phyloP scores from a whole-genome alignment of 257 asterid species.

The Nicotiana benthamiana region DNA sequence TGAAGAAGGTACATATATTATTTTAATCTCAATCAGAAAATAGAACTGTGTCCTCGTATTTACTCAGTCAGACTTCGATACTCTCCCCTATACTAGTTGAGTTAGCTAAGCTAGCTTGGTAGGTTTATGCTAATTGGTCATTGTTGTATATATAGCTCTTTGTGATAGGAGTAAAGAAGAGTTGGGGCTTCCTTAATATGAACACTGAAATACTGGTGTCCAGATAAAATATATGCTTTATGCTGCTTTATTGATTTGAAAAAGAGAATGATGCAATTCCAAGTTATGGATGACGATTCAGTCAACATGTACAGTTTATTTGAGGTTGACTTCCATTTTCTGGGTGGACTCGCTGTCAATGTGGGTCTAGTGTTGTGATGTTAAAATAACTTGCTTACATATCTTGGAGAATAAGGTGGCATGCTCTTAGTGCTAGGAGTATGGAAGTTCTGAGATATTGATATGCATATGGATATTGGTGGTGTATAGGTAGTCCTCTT shows the following conservation, averaged over 20 bases:
- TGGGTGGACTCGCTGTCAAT: not conserved
- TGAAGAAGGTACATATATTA: conserved; percentile 60
- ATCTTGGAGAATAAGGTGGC: not conserved
- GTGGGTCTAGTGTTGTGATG: not conserved
- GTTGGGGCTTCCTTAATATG: not conserved
- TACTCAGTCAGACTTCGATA: not conserved
- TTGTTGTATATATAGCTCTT: not conserved
- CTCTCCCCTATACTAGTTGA: conserved; percentile 2
- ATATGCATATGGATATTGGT: not conserved
- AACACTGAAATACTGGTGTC: not conserved
- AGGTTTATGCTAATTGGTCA: not conserved
- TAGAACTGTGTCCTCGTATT: not conserved
- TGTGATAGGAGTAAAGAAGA: not conserved
- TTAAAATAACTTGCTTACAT: not conserved
- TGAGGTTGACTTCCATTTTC: not conserved
- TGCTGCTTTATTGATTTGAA: not conserved
- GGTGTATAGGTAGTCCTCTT: not conserved
- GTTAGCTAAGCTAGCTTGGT: not conserved
- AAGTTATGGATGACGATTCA: not conserved
- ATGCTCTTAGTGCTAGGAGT: not conserved
- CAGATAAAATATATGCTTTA: not conserved
- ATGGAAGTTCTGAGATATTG: not conserved
- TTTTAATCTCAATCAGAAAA: conserved; percentile 11
- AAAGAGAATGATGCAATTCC: not conserved
- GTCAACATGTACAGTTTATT: not conserved